These are phyloP conservation scores for Alternaria viburni DNA, from an alignment of 2,329 filamentous ascomycete species.

Conservation along the genomic window DNA sequence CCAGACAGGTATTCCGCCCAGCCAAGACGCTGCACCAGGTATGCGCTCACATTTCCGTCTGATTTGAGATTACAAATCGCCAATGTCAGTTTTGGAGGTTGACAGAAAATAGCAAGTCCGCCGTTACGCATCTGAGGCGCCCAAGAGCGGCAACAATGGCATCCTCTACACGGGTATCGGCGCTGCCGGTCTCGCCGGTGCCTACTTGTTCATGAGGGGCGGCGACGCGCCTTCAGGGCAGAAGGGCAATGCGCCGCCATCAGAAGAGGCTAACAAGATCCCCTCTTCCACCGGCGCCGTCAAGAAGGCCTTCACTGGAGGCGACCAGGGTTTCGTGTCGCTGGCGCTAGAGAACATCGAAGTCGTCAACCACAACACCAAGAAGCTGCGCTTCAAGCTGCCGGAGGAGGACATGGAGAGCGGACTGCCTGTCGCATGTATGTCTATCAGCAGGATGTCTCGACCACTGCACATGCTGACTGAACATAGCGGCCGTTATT, in stretches of 20 bases:
- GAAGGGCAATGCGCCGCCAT: constrained; percentile 33
- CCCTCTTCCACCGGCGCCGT: constrained; percentile 49
- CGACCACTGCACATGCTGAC: neutral
- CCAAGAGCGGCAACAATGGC: constrained; percentile 57
- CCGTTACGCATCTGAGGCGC: constrained; percentile 72
- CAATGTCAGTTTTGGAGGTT: constrained; percentile 17
- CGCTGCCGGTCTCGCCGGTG: constrained; percentile 63
- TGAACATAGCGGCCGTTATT: constrained; percentile 70
- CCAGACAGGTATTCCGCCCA: constrained; percentile 52
- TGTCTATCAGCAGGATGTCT: constrained; percentile 28
- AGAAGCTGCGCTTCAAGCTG: constrained; percentile 86
- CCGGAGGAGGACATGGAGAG: constrained; percentile 84
- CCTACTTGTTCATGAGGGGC: constrained; percentile 56
- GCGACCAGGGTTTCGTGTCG: constrained; percentile 86
- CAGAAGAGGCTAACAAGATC: constrained; percentile 47
- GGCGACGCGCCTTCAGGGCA: constrained; percentile 33
- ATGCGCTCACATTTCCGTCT: constrained; percentile 19
- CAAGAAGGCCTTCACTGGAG: constrained; percentile 73
- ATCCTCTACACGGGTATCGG: constrained; percentile 66
- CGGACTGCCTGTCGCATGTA: constrained; percentile 79
- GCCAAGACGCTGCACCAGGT: constrained; percentile 51
- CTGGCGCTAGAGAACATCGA: constrained; percentile 81
- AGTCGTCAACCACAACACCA: constrained; percentile 90
- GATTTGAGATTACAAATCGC: constrained; percentile 24
- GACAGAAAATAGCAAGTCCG: constrained; percentile 62